Conservation (phyloP, 2,329 filamentous ascomycete species). For the Xylariaceae sp. region DNA sequence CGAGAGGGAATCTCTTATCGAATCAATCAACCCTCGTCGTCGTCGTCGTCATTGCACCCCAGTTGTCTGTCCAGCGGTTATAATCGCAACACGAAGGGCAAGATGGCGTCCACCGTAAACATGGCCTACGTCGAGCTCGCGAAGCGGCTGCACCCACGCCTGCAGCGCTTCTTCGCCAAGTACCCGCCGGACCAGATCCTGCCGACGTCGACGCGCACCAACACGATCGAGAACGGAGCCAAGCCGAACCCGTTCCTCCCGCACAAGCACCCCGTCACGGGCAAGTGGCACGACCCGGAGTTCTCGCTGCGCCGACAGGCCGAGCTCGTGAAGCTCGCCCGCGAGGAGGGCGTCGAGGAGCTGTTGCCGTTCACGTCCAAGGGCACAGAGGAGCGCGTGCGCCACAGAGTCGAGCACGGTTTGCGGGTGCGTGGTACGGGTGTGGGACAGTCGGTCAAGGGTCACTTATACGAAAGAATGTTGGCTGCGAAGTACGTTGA, state of each 20-base stretch:
- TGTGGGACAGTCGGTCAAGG: slow-evolving; percentile 89
- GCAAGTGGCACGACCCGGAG: slow-evolving; percentile 75
- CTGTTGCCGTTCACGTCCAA: slow-evolving; percentile 73
- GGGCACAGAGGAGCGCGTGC: slow-evolving; percentile 64
- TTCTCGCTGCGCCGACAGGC: slow-evolving; percentile 85
- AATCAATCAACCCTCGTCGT: neutral
- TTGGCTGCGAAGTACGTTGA: slow-evolving; percentile 63
- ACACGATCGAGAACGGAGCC: slow-evolving; percentile 31
- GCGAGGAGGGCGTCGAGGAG: slow-evolving; percentile 71
- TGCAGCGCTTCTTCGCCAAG: slow-evolving; percentile 81
- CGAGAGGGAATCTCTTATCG: neutral
- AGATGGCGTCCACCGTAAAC: slow-evolving; percentile 21
- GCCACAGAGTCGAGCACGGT: slow-evolving; percentile 70
- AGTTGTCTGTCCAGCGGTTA: neutral
- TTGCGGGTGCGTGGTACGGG: slow-evolving; percentile 87
- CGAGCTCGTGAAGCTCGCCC: slow-evolving; percentile 81
- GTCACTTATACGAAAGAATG: slow-evolving; percentile 85
- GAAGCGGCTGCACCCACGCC: slow-evolving; percentile 66
- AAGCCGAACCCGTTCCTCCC: slow-evolving; percentile 76
- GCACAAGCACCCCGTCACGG: slow-evolving; percentile 70
- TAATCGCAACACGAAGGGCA: neutral
- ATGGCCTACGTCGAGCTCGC: slow-evolving; percentile 52
- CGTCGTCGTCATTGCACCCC: neutral
- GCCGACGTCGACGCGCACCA: slow-evolving; percentile 34
- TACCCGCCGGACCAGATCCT: slow-evolving; percentile 70